Evolutionary conservation across 345 rosid genomes (phyloP).

Genomic region (Gossypioides kirkii): DNA sequence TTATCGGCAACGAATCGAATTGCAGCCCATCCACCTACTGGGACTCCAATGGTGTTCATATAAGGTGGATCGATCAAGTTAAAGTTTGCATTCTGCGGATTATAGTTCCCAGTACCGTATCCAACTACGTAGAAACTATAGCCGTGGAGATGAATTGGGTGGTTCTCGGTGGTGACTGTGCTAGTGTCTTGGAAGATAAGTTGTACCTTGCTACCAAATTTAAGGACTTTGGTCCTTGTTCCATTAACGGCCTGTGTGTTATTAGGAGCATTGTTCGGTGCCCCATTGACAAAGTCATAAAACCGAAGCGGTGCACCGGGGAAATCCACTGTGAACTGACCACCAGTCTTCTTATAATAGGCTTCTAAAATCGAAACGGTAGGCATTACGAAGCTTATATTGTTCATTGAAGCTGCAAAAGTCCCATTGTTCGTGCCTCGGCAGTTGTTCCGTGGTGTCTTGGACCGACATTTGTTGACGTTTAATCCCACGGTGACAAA

Average conservation of each 20-base stretch:
- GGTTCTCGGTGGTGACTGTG: slow-evolving; percentile 69
- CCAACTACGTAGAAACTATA: slow-evolving; percentile 80
- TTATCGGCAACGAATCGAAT: slow-evolving; percentile 65
- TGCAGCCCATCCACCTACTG: slow-evolving; percentile 89
- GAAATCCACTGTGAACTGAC: slow-evolving; percentile 60
- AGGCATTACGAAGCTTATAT: slow-evolving; percentile 64
- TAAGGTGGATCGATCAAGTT: slow-evolving; percentile 78
- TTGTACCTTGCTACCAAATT: slow-evolving; percentile 63
- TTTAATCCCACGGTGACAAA: slow-evolving; percentile 65
- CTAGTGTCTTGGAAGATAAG: slow-evolving; percentile 72
- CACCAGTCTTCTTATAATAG: slow-evolving; percentile 53
- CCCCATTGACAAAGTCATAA: slow-evolving; percentile 77
- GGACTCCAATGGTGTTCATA: slow-evolving; percentile 81
- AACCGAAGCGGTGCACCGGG: slow-evolving; percentile 62
- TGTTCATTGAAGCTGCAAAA: slow-evolving; percentile 82
- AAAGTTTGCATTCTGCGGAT: slow-evolving; percentile 41
- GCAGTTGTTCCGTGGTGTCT: slow-evolving; percentile 46
- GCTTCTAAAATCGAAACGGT: slow-evolving; percentile 61
- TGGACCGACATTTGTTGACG: slow-evolving; percentile 60
- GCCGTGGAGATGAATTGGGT: slow-evolving; percentile 89
- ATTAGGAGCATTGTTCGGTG: slow-evolving; percentile 59
- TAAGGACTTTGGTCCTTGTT: slow-evolving; percentile 56
- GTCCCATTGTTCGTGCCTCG: slow-evolving; percentile 46
- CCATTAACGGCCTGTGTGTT: slow-evolving; percentile 64
- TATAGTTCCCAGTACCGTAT: slow-evolving; percentile 62